Base-by-base conservation (phyloP, 208 protist genomes). In the Kentomonas sorsogonicus region DNA sequence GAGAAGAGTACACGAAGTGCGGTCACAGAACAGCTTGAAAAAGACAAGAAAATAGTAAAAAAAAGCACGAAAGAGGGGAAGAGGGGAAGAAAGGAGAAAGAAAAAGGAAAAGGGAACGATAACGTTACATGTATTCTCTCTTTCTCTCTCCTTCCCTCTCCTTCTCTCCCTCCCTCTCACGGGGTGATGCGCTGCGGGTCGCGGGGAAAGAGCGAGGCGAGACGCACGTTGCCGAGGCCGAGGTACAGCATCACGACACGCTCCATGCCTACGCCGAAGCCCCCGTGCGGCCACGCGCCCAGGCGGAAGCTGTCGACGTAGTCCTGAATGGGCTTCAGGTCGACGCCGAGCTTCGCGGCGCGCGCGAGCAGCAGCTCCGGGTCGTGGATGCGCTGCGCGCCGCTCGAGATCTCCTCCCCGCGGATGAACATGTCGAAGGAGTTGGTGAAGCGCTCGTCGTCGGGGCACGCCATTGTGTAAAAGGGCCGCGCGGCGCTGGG, bases 371-470 rank as follows among this genome's bases (percentile, higher is more conserved):
- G 89, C 33, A 99, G 46, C 22, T 80, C 84, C 0, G 96, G 64
- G 61, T 99, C 97, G 79, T 99, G 98, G 47, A 99, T 97, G 86
- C 99, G 96, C 92, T 99, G 98, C 30, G 99, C 98, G 23, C 99
- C 99, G 25, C 97, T 99, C 20, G 89, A 93, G 67, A 99, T 99
- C 82, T 99, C 99, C 81, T 99, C 97, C 30, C 98, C 98, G 45
- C 99, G 91, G 54, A 99, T 95, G 74, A 99, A 99, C 76, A 99
- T 87, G 78, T 99, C 99, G 82, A 99, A 99, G 36, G 93, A 97
- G 72, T 97, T 97, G 29, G 90, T 94, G 60, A 92, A 96, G 25
- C 66, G 79, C 33, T 36, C 39, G 68, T 99, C 83, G 53, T 95
- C 78, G 34, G 94, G 85, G 83, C 97, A 96, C 31, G 95, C 93